Base-by-base conservation (phyloP, 2,329 filamentous ascomycete species). In the Penicillium sp. region DNA sequence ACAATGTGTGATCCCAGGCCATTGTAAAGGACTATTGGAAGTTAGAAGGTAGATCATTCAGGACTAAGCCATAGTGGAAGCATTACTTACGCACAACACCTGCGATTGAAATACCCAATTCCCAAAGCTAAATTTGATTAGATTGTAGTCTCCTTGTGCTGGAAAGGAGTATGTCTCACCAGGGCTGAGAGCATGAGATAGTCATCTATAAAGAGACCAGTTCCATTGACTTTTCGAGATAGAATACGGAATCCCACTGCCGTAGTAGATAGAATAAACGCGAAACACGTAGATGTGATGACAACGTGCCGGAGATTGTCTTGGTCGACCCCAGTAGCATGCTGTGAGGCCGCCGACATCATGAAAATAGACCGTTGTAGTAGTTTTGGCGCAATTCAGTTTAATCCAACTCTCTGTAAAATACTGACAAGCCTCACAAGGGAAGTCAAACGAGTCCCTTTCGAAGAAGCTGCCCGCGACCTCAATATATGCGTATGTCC, bases 261-360 rank as follows among this genome's bases (percentile, higher is more conserved):
- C 2, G 60, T 43, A 1, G 65, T 70, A n/a, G 67, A 70, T 11
- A 70, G 39, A 1, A 64, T 59, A 16, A 69, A 63, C 4, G 67
- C 67, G 39, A 69, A 65, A 50, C 62, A 64, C 4, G 66, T 70
- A 2, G 67, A 61, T 1, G 66, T 69, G 31, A 70, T 67, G 31
- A 70, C 66, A n/a, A 69, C 66, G 68, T 69, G 66, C 3, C 61
- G 66, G 3, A 70, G 54, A 19, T 67, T 68, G 16, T 68, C 61
- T 24, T 67, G 61, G 19, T 62, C 54, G 36, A 65, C 62, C 7
- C 71, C 66, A 44, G 56, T 50, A 13, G 22, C 10, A 9, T 14
- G 50, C 36, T 60, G 47, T 22, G 41, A 54, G 49, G 40, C 22
- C 7, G 55, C 51, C 6, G 55, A 53, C 63, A 65, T 64, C 3